Evolutionary conservation across 1,139 yeast species (phyloP).

Genomic region (Blastobotrys serpentis): DNA sequence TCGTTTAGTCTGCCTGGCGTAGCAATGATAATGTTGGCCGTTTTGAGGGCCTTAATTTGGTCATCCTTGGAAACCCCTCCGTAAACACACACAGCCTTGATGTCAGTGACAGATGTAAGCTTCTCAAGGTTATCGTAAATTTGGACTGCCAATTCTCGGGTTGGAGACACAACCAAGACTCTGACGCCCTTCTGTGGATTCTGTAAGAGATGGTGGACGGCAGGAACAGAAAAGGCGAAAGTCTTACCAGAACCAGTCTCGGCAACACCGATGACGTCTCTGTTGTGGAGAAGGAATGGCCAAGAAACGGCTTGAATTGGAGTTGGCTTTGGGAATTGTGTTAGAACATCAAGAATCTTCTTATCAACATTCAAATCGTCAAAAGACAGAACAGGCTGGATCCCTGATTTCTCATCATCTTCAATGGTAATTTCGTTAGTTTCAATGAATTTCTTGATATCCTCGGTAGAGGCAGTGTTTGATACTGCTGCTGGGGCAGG

Average conservation of each 20-base stretch:
- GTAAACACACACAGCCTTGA: slow-evolving; percentile 81
- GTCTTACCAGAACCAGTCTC: slow-evolving; percentile 98
- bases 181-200: slow-evolving; percentile 50
- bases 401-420: slow-evolving; percentile 51
- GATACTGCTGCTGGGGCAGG: slow-evolving; percentile 7
- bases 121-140: slow-evolving; percentile 78
- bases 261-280: slow-evolving; percentile 95
- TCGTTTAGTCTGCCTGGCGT: slow-evolving; percentile 97
- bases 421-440: slow-evolving; percentile 80
- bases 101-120: slow-evolving; percentile 59
- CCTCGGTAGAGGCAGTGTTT: slow-evolving; percentile 49
- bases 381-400: slow-evolving; percentile 74
- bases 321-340: slow-evolving; percentile 84
- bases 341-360: slow-evolving; percentile 56
- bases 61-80: slow-evolving; percentile 98
- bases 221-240: slow-evolving; percentile 94
- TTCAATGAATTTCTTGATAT: slow-evolving; percentile 57
- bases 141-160: slow-evolving; percentile 95
- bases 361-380: slow-evolving; percentile 58
- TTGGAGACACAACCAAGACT: slow-evolving; percentile 89
- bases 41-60: slow-evolving; percentile 67
- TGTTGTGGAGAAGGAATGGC: slow-evolving; percentile 81
- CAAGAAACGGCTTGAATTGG: slow-evolving; percentile 97
- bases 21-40: slow-evolving; percentile 80
- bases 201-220: slow-evolving; percentile 61